Percentiles rank a stretch among this genome's conserved stretches.
Conservation (phyloP, 495 filamentous ascomycete species). For the Clohesyomyces aquaticus region DNA sequence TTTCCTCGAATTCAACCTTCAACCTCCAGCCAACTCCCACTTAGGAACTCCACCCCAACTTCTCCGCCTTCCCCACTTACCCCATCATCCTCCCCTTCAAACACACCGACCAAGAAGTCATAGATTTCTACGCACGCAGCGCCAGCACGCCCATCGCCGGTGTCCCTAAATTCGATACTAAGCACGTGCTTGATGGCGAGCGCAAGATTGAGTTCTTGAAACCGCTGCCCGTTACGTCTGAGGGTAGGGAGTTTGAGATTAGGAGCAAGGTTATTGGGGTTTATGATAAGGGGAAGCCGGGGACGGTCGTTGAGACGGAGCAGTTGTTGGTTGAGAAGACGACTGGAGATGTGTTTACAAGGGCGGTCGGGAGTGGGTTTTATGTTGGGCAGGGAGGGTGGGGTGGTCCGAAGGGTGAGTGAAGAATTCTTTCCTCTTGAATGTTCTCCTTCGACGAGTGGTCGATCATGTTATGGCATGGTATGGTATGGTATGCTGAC, state of each 20-base stretch:
- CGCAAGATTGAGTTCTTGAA: constrained; percentile 77
- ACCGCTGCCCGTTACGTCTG: constrained; percentile 72
- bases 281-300: constrained; percentile 88
- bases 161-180: constrained; percentile 75
- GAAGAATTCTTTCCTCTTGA: too few relatives aligned
- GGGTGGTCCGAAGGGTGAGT: constrained; percentile 83
- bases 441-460: too few relatives aligned
- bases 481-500: constrained; percentile 3
- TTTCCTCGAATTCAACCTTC: background rate
- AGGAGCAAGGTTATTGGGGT: constrained; percentile 81
- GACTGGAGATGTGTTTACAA: constrained; percentile 72
- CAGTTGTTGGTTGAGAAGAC: constrained; percentile 71
- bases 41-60: constrained; percentile 80
- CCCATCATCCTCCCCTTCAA: constrained; percentile 86
- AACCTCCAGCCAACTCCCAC: background rate
- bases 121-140: constrained; percentile 77
- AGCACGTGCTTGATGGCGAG: constrained; percentile 81
- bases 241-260: constrained; percentile 73
- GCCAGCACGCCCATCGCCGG: constrained; percentile 67
- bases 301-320: constrained; percentile 81
- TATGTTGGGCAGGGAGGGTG: constrained; percentile 83
- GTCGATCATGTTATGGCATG: background rate
- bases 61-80: constrained; percentile 86
- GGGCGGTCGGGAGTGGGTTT: constrained; percentile 70
- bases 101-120: constrained; percentile 72